A percentile compares a stretch with the other conserved stretches of the same genome.
These are phyloP conservation scores for Blastobotrys persicus DNA, from an alignment of 1,139 yeast genomes.

Conservation along the genomic window DNA sequence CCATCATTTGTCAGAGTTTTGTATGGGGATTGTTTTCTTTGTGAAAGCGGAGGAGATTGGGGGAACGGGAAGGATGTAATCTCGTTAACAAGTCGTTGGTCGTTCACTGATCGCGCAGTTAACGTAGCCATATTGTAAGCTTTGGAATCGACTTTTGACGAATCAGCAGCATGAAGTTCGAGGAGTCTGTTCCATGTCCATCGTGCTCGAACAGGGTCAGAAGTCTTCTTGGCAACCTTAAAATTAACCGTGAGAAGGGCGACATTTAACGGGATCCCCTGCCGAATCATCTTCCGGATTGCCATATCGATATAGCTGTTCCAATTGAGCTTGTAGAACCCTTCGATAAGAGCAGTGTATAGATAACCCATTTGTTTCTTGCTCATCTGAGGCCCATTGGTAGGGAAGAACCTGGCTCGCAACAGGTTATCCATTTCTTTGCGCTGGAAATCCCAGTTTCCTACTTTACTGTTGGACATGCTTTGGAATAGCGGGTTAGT, in stretches of 20 bases:
- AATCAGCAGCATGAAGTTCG: constrained; percentile 6
- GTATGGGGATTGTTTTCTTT: background rate
- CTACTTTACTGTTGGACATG: constrained; percentile 10
- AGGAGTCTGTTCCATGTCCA: constrained; percentile 27
- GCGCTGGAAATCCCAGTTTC: constrained; percentile 8
- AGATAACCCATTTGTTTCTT: background rate
- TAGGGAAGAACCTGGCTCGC: constrained; percentile 5
- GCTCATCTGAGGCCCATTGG: background rate
- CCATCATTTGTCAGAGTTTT: background rate
- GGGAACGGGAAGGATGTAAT: background rate
- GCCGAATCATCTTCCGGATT: constrained; percentile 24
- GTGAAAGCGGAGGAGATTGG: background rate
- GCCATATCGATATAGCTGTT: constrained; percentile 26
- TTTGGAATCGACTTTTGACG: background rate
- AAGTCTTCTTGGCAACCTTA: constrained; percentile 23
- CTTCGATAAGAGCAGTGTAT: constrained; percentile 23
- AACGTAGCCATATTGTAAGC: background rate
- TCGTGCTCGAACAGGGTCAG: constrained; percentile 24
- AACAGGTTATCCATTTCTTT: constrained; percentile 8
- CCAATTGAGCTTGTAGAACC: constrained; percentile 26
- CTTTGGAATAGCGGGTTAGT: constrained; percentile 1
- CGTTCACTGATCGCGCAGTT: background rate
- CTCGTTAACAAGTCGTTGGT: background rate
- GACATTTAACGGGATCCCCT: constrained; percentile 20
- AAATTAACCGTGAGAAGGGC: constrained; percentile 26